phyloP scores from a whole-genome alignment of 2,329 filamentous ascomycete species.

The Plectosphaerella cucumerina region DNA sequence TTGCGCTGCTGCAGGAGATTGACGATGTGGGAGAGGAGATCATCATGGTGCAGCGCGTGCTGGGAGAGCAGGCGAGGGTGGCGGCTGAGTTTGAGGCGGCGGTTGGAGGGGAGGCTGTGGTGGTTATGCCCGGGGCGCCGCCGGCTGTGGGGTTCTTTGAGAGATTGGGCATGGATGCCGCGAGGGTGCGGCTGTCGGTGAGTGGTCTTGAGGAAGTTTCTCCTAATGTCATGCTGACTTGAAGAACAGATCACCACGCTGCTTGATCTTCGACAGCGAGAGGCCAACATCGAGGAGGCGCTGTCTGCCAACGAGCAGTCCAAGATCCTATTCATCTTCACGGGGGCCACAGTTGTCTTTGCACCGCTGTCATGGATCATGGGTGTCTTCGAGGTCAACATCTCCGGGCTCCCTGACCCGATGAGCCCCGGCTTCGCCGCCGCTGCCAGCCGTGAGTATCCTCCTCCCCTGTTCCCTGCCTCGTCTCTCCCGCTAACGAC shows the following conservation, averaged over 20 bases:
- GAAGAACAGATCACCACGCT: slow-evolving; percentile 9
- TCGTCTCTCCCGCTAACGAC: neutral
- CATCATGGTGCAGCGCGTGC: slow-evolving; percentile 13
- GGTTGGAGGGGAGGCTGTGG: neutral
- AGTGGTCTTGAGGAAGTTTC: no score
- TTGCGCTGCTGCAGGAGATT: slow-evolving; percentile 14
- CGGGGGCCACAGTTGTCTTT: slow-evolving; percentile 9
- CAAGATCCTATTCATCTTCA: slow-evolving; percentile 16
- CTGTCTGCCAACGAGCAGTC: slow-evolving; percentile 14
- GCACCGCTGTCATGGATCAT: slow-evolving; percentile 11
- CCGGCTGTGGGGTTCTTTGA: slow-evolving; percentile 13
- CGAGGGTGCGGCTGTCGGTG: slow-evolving; percentile 11
- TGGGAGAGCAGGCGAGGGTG: slow-evolving; percentile 12
- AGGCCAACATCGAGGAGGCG: slow-evolving; percentile 14
- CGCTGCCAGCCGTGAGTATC: slow-evolving; percentile 7
- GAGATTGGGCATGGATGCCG: slow-evolving; percentile 11
- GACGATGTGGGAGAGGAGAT: slow-evolving; percentile 12
- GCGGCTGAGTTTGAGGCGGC: slow-evolving; percentile 9
- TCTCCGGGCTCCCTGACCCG: slow-evolving; percentile 4
- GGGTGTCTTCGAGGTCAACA: slow-evolving; percentile 10
- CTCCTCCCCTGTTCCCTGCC: fast-evolving
- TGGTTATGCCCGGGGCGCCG: slow-evolving; percentile 4
- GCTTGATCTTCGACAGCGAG: slow-evolving; percentile 11
- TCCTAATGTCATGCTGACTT: slow-evolving; percentile 1
- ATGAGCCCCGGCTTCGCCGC: slow-evolving; percentile 2